Evolutionary conservation across 176 grass and related monocot genomes (phyloP).

Genomic region (Calamus simplicifolius): DNA sequence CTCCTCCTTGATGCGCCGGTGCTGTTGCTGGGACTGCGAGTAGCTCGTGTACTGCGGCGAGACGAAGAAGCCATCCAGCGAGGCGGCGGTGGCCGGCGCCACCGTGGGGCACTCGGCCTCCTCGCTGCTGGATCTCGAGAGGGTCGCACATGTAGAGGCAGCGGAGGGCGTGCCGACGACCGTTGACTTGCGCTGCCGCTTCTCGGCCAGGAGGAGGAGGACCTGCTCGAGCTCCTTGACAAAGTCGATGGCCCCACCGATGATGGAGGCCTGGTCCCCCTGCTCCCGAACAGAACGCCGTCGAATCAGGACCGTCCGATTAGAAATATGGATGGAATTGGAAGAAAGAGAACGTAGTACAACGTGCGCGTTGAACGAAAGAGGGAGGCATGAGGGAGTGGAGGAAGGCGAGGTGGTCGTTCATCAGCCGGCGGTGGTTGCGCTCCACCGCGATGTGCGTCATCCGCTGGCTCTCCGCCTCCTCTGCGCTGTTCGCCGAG

Average conservation of each 20-base stretch:
- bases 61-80: conserved; percentile 58
- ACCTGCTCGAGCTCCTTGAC: conserved; percentile 92
- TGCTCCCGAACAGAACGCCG: conserved; percentile 2
- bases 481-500: conserved; percentile 56
- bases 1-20: conserved; percentile 35
- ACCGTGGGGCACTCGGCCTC: neutral
- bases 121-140: too few species aligned
- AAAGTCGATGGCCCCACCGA: conserved; percentile 86
- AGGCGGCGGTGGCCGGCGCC: neutral
- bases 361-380: conserved; percentile 72
- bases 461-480: conserved; percentile 88
- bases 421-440: conserved; percentile 95
- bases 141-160: too few species aligned
- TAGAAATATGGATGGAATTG: neutral
- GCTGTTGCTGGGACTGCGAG: conserved; percentile 16
- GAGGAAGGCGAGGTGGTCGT: conserved; percentile 76
- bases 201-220: conserved; percentile 52
- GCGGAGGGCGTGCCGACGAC: neutral
- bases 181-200: conserved; percentile 5
- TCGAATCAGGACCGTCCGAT: neutral
- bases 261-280: conserved; percentile 94
- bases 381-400: conserved; percentile 64
- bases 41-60: conserved; percentile 85
- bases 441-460: conserved; percentile 94
- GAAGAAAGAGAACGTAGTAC: conserved; percentile 24